Evolutionary conservation across 139 green algal species (phyloP), one percentile per base, ranked within the genome.

Genomic region (Chlamydomonas schloesseri): DNA sequence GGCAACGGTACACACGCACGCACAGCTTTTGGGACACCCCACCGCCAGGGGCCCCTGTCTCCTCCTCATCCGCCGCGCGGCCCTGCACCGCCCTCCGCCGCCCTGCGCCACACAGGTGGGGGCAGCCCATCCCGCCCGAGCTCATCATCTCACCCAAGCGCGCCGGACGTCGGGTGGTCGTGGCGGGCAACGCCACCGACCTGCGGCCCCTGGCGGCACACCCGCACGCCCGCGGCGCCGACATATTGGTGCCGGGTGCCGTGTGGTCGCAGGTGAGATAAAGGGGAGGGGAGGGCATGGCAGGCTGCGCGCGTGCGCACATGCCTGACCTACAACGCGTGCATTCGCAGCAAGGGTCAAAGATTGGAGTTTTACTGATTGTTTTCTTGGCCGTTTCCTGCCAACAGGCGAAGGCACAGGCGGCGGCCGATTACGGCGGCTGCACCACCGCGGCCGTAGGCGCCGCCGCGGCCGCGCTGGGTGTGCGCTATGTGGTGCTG

Each of bases 171-270:
- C 73, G 64, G 55, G 75, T 88, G 36, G 60, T 85, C 21, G 23
- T 91, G 4, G 55, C 83, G 57, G 75, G 75, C 57, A 87, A 28
- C 74, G 64, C 47, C 74, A 20, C n/a, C 37, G 42, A 50, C 65
- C 46, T 72, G 17, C 28, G 18, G 9, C 14, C 42, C 34, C 55
- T 57, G 20, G 34, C 60, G 57, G 4, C 57, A 33, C 64, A 70
- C 42, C 0, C 34, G 21, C 78, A 75, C 33, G 36, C 76, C 11
- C 33, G 11, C 21, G 73, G 81, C 11, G 73, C 81, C 47, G 87
- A 90, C 50, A 53, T 88, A 29, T 31, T 90, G 65, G 81, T 90
- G 36, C 24, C 87, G 21, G 87, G 87, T 0, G 34, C 28, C 53
- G 37, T 82, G 29, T 86, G 68, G 67, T 33, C 31, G 24, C 4